Percentiles rank a stretch among this genome's conserved stretches.
These are phyloP conservation scores for Trametes sp. DNA, from an alignment of 1,284 basidiomycete genomes.

Conservation along the genomic window DNA sequence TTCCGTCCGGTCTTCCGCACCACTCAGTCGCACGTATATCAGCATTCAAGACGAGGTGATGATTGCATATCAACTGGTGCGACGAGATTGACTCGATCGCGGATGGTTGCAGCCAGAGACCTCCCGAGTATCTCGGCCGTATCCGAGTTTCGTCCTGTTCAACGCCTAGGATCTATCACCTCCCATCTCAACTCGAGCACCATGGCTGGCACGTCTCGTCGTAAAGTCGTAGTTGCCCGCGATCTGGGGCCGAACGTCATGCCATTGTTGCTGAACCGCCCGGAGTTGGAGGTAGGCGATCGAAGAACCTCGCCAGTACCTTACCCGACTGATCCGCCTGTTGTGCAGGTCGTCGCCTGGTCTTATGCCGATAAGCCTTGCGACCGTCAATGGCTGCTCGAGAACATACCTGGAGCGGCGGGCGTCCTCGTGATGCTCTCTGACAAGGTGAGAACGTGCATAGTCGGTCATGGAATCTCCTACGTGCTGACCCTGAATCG, in stretches of 20 bases:
- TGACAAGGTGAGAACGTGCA: slow-evolving; percentile 67
- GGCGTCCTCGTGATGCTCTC: slow-evolving; percentile 76
- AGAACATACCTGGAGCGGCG: slow-evolving; percentile 70
- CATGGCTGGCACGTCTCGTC: slow-evolving; percentile 19
- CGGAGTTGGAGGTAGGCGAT: slow-evolving; percentile 62
- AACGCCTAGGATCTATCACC: slow-evolving; percentile 16
- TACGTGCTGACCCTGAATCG: background rate
- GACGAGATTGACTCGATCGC: background rate
- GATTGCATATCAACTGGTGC: too few species aligned
- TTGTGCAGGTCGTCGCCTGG: slow-evolving; percentile 71
- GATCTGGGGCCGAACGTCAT: slow-evolving; percentile 78
- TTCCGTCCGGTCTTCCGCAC: too few species aligned
- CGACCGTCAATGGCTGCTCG: slow-evolving; percentile 79
- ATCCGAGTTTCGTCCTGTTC: background rate
- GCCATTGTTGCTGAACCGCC: slow-evolving; percentile 58
- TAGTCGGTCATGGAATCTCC: background rate
- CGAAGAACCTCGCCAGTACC: background rate
- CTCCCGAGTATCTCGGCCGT: background rate
- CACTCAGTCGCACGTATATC: too few species aligned
- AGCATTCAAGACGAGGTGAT: too few species aligned
- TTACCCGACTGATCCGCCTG: background rate
- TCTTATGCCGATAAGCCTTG: slow-evolving; percentile 64
- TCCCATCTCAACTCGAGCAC: slow-evolving; percentile 16
- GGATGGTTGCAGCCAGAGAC: background rate
- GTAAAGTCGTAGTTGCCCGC: slow-evolving; percentile 73